These are phyloP conservation scores for Lipomyces yamanashiensis DNA, from an alignment of 805 yeast genomes.

Conservation along the genomic window DNA sequence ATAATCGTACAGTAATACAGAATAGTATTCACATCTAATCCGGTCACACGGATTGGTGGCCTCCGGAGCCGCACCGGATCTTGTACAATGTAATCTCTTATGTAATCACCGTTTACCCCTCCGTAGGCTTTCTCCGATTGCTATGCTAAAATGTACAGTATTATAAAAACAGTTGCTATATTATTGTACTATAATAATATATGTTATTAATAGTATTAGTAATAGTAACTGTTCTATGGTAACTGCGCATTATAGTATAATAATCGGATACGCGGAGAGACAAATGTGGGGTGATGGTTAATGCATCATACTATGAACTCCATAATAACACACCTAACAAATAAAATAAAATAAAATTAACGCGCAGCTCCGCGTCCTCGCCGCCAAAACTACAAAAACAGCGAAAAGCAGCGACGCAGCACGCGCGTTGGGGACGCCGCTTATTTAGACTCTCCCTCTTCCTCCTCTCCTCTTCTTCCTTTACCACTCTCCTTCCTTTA, in stretches of 20 bases:
- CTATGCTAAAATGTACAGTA: no score
- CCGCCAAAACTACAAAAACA: background rate
- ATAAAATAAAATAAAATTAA: no score
- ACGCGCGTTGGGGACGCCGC: background rate
- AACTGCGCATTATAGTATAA: no score
- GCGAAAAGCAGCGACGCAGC: background rate
- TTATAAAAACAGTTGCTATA: no score
- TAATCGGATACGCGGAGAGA: no score
- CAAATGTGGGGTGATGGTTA: background rate
- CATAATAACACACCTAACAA: background rate
- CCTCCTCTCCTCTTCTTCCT: background rate
- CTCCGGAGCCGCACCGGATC: constrained; percentile 6
- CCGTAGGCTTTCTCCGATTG: no score
- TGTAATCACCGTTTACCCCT: no score
- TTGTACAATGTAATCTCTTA: background rate
- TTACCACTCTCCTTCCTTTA: background rate
- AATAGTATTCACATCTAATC: background rate
- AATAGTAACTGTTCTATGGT: no score
- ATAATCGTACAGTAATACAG: no score
- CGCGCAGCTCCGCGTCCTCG: no score
- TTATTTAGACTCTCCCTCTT: constrained; percentile 1
- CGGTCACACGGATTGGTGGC: constrained; percentile 11
- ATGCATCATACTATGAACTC: background rate
- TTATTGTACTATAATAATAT: no score
- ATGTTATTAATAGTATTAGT: no score